Base-by-base conservation (phyloP, 495 filamentous ascomycete species). In the Bacidia rubella region DNA sequence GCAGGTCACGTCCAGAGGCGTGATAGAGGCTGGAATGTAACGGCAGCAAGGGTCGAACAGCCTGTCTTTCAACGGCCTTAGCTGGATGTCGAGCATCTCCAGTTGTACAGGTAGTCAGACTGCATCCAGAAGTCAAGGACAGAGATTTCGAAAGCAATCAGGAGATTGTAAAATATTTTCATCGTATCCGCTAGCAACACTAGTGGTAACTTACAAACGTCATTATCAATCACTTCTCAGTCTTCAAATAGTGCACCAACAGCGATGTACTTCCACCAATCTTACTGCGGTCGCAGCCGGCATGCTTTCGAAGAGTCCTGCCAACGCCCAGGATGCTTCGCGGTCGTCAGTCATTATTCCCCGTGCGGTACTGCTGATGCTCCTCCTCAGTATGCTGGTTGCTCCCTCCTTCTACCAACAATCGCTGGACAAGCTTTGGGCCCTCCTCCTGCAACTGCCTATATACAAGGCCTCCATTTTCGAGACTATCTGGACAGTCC, bases 401-500 rank as follows among this genome's bases (percentile, higher is more conserved):
- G 46, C 56, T 11, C 64, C 64, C 23, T 17, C 32, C 7, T 5
- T 63, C 9, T 61, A 65, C 26, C 58, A 64, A 45, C 58, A 53
- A 11, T 2, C 47, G 2, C 54, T 64, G n/a, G 54, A 55, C 17
- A 23, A 1, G 20, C 17, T 63, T 9, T 67, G 55, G 42, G 35
- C 38, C 19, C 47, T 24, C 20, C 60, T 67, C 39, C 40, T 39
- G 32, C 11, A 48, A 2, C 58, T 53, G 19, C 27, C 49, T 7
- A 9, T 66, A 11, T 67, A 65, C 51, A 39, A 38, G 11, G 52
- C 48, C 32, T 67, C 65, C 3, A 62, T 51, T 5, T 67, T 66
- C 48, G 65, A 67, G 39, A 67, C 65, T 0, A 11, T 64, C 32
- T 59, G 57, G 57, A 67, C 64, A 1, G 56, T 67, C 48, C 38